Conservation (phyloP, 2,329 filamentous ascomycete genomes). For the Pseudopithomyces maydicus region DNA sequence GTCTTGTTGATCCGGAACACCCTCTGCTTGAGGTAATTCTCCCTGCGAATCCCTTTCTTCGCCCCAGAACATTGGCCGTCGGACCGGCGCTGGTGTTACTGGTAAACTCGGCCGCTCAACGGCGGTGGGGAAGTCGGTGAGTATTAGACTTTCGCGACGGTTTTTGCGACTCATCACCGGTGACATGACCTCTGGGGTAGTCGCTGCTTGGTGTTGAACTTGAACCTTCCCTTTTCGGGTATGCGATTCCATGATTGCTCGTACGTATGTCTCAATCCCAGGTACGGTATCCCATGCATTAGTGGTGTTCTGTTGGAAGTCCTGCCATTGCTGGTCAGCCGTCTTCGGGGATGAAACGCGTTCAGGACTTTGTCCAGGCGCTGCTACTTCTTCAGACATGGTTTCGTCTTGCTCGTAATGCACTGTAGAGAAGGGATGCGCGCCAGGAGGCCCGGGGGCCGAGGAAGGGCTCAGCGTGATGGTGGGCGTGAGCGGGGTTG, state of each 20-base stretch:
- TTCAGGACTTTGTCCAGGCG: constrained; percentile 20
- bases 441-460: constrained; percentile 18
- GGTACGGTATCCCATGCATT: constrained; percentile 96
- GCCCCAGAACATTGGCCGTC: constrained; percentile 71
- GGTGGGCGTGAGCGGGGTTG: constrained; percentile 45
- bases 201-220: constrained; percentile 39
- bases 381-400: constrained; percentile 13
- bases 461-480: constrained; percentile 36
- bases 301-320: constrained; percentile 64
- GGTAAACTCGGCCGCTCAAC: constrained; percentile 84
- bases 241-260: constrained; percentile 67
- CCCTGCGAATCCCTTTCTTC: constrained; percentile 60
- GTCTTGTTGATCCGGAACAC: constrained; percentile 84
- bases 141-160: constrained; percentile 63
- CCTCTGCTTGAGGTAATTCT: constrained; percentile 74
- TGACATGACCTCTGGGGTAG: constrained; percentile 37
- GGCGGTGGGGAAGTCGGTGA: constrained; percentile 88
- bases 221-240: constrained; percentile 57
- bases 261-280: constrained; percentile 86
- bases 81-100: constrained; percentile 84
- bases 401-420: constrained; percentile 30
- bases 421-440: constrained; percentile 35
- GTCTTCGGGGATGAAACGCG: constrained; percentile 27
- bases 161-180: constrained; percentile 37
- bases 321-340: constrained; percentile 68